Base-by-base conservation (phyloP, 495 filamentous ascomycete genomes). In the Hypoxylon trugodes region DNA sequence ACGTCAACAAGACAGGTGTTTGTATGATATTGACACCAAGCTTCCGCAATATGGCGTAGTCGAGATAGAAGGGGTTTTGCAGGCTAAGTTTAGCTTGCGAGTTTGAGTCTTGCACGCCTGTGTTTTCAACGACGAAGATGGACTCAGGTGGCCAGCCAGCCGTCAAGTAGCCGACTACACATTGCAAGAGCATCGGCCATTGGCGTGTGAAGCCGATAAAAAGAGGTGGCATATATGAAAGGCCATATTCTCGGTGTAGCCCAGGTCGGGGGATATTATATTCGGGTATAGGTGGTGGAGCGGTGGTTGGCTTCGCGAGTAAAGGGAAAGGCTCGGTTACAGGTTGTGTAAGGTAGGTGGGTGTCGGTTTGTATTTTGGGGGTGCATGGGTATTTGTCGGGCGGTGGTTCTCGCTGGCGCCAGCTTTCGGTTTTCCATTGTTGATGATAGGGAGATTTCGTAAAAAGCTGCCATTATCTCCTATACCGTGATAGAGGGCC, bases 71-170 rank as follows among this genome's bases (percentile, higher is more conserved):
- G 3, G 82, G 80, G 51, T 87, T 85, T 21, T 82, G 78, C 0
- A 81, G 71, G 2, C 77, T 77, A 9, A 86, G 73, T 13, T 70
- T 66, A 0, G 76, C 80, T 4, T 75, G 62, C 1, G 66, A 61
- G 36, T 86, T 86, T 0, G 77, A 73, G 35, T 80, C 67, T 76
- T 85, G 82, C 4, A 79, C 78, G 4, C 83, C 83, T 0, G 81
- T 84, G 50, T 86, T 86, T 53, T 85, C 83, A 28, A 86, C 73
- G 4, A 86, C 72, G 41, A 79, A 81, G 56, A 86, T 84, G 25
- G 84, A 79, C 35, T 74, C 70, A 0, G 81, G 66, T 6, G 83
- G 83, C 83, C 82, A 85, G 21, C 83, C 83, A 3, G 82, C 79
- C 0, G 79, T 75, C 21, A 84, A 68, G 50, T 84, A 84, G 13